Evolutionary conservation across 2,329 filamentous ascomycete genomes (phyloP).

Genomic region (Sclerotinia sclerotiorum): DNA sequence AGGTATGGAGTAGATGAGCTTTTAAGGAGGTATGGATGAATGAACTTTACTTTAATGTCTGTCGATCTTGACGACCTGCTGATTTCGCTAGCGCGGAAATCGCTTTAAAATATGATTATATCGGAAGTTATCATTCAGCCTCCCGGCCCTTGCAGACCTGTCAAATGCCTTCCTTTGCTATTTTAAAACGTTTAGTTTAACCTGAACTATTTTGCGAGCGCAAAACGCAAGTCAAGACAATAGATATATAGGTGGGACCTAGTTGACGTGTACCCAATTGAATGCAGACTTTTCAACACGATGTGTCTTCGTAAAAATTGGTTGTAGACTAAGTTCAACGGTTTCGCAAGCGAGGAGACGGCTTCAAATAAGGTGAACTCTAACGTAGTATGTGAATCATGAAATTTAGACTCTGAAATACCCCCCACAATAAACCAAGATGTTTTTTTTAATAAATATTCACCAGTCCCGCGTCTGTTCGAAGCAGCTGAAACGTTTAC

Average conservation of each 20-base stretch:
- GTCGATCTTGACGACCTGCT: not conserved
- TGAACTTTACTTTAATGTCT: conserved; percentile 5
- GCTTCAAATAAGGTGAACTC: not conserved
- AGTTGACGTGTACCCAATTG: not conserved
- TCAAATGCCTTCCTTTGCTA: not conserved
- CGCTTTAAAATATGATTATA: not conserved
- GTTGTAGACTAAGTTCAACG: not conserved
- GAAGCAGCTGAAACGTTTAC: not conserved
- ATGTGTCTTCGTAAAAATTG: not conserved
- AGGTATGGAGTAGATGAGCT: conserved; percentile 62
- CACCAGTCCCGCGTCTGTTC: not conserved
- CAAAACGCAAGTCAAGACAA: not conserved
- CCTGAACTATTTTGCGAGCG: conserved; percentile 8
- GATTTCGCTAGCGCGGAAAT: conserved; percentile 6
- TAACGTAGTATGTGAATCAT: not conserved
- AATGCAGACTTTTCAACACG: not conserved
- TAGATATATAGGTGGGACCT: not conserved
- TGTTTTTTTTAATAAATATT: not conserved
- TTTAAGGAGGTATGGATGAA: not conserved
- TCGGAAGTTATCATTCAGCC: not conserved
- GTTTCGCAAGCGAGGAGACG: not conserved
- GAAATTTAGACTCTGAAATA: not conserved
- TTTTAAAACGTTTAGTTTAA: not conserved
- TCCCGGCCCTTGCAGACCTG: not conserved
- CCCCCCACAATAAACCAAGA: not conserved